These are phyloP conservation scores for Coniosporium apollinis DNA, from an alignment of 495 filamentous ascomycete genomes.

Conservation along the genomic window DNA sequence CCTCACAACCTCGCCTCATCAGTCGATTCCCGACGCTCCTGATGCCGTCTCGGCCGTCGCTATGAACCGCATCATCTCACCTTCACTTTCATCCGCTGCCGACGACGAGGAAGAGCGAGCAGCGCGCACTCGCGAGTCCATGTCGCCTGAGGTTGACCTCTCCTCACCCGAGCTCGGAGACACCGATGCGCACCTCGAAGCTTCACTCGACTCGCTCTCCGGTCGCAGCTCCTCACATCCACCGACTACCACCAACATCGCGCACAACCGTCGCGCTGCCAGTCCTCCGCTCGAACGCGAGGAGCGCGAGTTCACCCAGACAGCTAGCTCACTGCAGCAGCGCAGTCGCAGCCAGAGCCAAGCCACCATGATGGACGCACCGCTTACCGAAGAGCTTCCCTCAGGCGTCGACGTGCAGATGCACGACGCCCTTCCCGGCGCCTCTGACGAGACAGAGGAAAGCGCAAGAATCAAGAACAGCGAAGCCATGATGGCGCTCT, in stretches of 20 bases:
- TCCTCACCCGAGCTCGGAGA: constrained; percentile 77
- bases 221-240: constrained; percentile 25
- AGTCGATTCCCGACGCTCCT: constrained; percentile 53
- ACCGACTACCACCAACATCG: constrained; percentile 25
- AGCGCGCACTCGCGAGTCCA: constrained; percentile 58
- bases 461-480: constrained; percentile 18
- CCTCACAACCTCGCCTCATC: constrained; percentile 67
- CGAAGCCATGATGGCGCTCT: constrained; percentile 25
- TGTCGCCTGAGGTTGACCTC: constrained; percentile 85
- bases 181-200: constrained; percentile 37
- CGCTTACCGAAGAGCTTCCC: not conserved
- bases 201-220: constrained; percentile 42
- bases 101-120: constrained; percentile 52
- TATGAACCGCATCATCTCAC: constrained; percentile 48
- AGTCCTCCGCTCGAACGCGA: constrained; percentile 87
- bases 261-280: constrained; percentile 49
- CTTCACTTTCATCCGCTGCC: constrained; percentile 60
- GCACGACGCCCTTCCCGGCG: constrained; percentile 13
- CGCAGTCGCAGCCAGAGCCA: constrained; percentile 5
- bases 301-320: constrained; percentile 93
- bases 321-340: constrained; percentile 35
- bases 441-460: constrained; percentile 23
- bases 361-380: constrained; percentile 1
- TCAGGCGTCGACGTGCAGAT: constrained; percentile 5
- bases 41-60: constrained; percentile 32